Evolutionary conservation across 2,329 filamentous ascomycete genomes (phyloP).

Genomic region (Tolypocladium pustulatum): DNA sequence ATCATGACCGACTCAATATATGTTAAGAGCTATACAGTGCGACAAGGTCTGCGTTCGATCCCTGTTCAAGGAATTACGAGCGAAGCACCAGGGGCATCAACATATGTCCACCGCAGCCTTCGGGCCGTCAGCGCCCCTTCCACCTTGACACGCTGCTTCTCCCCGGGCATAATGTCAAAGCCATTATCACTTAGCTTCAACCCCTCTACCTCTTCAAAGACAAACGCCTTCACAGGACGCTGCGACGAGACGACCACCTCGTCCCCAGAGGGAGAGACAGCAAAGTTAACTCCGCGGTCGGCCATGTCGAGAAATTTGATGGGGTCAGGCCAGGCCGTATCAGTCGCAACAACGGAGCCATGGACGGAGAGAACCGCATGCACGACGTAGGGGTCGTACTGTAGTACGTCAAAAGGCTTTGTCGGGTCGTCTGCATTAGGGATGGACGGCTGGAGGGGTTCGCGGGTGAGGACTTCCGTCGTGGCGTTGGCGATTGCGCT

Average conservation of each 20-base stretch:
- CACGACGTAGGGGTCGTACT: slow-evolving; percentile 32
- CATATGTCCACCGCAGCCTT: slow-evolving; percentile 7
- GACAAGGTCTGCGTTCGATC: not conserved
- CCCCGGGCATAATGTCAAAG: slow-evolving; percentile 45
- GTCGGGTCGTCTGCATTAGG: slow-evolving; percentile 21
- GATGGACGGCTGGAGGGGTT: slow-evolving; percentile 8
- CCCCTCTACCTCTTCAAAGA: slow-evolving; percentile 36
- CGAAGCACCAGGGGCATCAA: slow-evolving; percentile 6
- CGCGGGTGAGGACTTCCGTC: slow-evolving; percentile 21
- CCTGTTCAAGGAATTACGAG: slow-evolving; percentile 1
- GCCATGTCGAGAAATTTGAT: slow-evolving; percentile 47
- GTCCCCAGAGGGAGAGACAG: slow-evolving; percentile 8
- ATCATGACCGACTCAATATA: too few relatives aligned
- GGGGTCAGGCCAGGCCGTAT: slow-evolving; percentile 51
- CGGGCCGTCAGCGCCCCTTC: slow-evolving; percentile 1
- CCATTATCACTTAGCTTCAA: slow-evolving; percentile 44
- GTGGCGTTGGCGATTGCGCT: slow-evolving; percentile 24
- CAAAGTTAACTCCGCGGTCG: slow-evolving; percentile 26
- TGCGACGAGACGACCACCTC: slow-evolving; percentile 21
- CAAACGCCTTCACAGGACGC: slow-evolving; percentile 46
- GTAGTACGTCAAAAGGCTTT: not conserved
- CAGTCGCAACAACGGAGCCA: slow-evolving; percentile 29
- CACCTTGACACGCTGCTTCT: slow-evolving; percentile 12
- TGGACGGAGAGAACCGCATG: slow-evolving; percentile 29
- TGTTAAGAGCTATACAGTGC: not conserved